Conservation (phyloP, 371 early-diverging fungal species). For the Thermomucor indicae-seudaticae region DNA sequence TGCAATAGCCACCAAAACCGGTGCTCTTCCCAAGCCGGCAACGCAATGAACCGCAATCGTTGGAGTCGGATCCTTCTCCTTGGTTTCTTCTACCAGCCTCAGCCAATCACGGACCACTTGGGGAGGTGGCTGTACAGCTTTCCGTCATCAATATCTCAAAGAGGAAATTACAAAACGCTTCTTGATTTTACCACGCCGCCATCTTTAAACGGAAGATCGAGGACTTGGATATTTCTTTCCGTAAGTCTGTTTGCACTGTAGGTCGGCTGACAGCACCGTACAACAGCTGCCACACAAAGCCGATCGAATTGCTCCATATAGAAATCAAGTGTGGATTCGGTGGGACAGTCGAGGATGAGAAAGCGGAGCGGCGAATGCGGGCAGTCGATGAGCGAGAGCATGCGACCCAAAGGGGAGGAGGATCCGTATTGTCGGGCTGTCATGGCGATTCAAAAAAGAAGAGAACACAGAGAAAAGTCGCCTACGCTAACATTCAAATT, state of each 20-base stretch:
- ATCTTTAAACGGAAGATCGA: conserved; percentile 35
- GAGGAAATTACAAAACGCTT: not conserved
- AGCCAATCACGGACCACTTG: conserved; percentile 69
- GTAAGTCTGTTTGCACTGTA: conserved; percentile 65
- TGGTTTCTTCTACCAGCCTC: conserved; percentile 49
- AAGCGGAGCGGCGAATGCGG: conserved; percentile 55
- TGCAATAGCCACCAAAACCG: conserved; percentile 75
- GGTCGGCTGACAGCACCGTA: conserved; percentile 80
- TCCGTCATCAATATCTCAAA: not conserved
- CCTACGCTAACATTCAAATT: too few species aligned
- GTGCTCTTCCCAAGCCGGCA: conserved; percentile 77
- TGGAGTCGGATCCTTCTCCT: conserved; percentile 38
- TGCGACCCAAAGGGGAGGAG: conserved; percentile 9
- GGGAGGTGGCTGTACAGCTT: conserved; percentile 53
- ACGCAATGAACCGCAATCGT: conserved; percentile 86
- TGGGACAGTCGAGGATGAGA: conserved; percentile 86
- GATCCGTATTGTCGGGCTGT: too few species aligned
- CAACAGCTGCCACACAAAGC: conserved; percentile 77
- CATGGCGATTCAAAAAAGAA: too few species aligned
- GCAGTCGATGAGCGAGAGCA: conserved; percentile 10
- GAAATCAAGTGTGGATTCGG: conserved; percentile 70
- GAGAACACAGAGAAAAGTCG: too few species aligned
- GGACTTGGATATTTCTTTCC: conserved; percentile 41
- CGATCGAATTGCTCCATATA: conserved; percentile 73
- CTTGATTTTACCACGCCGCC: conserved; percentile 62